Base-by-base conservation (phyloP, 805 yeast genomes). In the Candida loeiensis region DNA sequence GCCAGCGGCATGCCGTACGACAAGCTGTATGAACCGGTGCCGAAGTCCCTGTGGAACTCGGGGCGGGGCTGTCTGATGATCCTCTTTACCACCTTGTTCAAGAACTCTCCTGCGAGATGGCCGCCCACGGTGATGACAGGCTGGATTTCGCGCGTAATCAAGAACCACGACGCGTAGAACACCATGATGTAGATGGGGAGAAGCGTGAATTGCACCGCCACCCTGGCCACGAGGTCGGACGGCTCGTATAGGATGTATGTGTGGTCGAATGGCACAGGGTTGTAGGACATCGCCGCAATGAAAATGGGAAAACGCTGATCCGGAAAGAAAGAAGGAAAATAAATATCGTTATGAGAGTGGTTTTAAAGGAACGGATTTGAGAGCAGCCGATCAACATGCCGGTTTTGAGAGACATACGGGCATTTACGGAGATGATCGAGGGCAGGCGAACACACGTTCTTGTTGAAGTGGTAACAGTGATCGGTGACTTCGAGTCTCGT, bases 1-100 rank as follows among this genome's bases (percentile, higher is more conserved):
- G 99, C 96, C 39, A 90, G 80, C 0, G 99, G 99, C 97, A 91
- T 91, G 0, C 99, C 99, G 58, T 82, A 89, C 1, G 84, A 80
- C 46, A 84, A 71, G 43, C 77, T 60, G 32, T 56, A 56, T 18
- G 66, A 71, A 18, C 50, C 78, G 33, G 66, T 56, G n/a, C 74
- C 74, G 39, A 69, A 69, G 29, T 62, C 65, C 40, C 59, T 61
- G 47, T 69, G 74, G 53, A 69, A 69, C 5, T 66, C 74, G 6
- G 99, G 99, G 45, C 99, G 71, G 16, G 86, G 82, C 54, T 85
- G 85, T 48, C 75, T 77, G 28, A 88, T 59, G 1, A 76, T 27
- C 15, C 70, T 68, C 57, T 91, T 91, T 29, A 85, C 62, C 2
- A 83, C 48, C 43, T 82, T 78, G 60, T 91, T 91, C 18, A 79